phyloP scores from a whole-genome alignment of 768 basidiomycete genomes.

The Phanerochaete sordida region DNA sequence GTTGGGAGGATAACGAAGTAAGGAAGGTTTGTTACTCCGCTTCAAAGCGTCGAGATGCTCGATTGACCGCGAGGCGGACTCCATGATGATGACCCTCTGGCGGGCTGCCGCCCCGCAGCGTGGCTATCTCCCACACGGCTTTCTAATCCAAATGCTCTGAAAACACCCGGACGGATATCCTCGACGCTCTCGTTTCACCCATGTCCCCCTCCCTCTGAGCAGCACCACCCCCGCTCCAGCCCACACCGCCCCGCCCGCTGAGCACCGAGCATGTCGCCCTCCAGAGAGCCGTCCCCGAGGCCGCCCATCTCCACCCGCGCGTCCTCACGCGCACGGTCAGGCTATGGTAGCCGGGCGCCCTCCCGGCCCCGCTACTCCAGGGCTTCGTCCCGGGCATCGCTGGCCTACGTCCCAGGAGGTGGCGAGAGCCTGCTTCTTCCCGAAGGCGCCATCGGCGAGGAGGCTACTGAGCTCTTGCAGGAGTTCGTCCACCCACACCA shows the following conservation, averaged over 20 bases:
- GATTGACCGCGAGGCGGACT: not conserved
- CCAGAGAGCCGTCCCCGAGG: constrained; percentile 8
- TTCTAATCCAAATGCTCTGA: not conserved
- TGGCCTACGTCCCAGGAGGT: constrained; percentile 21
- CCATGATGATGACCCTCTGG: not conserved
- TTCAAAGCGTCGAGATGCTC: not conserved
- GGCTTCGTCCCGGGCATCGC: constrained; percentile 21
- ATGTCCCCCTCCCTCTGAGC: not conserved
- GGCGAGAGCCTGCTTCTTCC: constrained; percentile 38
- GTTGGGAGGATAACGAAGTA: not conserved
- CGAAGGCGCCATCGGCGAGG: constrained; percentile 43
- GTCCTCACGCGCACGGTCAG: not conserved
- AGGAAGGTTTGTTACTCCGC: not conserved
- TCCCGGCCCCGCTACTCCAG: constrained; percentile 13
- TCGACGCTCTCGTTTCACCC: not conserved
- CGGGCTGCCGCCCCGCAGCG: not conserved
- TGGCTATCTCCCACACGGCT: constrained; percentile 1
- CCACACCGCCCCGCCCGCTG: not conserved
- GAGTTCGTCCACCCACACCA: constrained; percentile 41
- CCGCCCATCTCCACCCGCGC: not conserved
- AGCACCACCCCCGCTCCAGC: not conserved
- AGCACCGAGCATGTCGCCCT: not conserved
- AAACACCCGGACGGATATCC: not conserved
- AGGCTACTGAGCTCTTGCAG: constrained; percentile 42
- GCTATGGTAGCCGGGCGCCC: constrained; percentile 1